phyloP scores from a whole-genome alignment of 129 eudicot species.

The Saussurea involucrata region DNA sequence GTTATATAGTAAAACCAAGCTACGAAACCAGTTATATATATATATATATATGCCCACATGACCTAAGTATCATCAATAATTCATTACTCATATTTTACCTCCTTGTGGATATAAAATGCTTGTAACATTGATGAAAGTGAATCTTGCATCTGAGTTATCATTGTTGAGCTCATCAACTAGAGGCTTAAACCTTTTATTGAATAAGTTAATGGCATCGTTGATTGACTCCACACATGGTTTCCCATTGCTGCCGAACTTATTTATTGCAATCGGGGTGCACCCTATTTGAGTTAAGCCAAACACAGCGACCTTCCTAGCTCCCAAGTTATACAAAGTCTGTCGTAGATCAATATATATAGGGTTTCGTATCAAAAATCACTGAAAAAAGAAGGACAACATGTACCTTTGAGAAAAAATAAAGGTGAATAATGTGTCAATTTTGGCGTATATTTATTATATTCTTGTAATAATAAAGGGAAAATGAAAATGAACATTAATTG shows the following conservation, averaged over 20 bases:
- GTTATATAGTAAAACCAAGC: not conserved
- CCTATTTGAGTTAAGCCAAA: conserved; percentile 37
- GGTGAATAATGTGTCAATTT: not conserved
- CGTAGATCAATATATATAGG: not conserved
- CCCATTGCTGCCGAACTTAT: not conserved
- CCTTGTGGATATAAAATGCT: conserved; percentile 31
- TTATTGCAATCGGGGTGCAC: conserved; percentile 28
- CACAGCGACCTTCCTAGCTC: conserved; percentile 47
- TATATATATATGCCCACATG: not conserved
- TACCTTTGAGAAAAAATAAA: not conserved
- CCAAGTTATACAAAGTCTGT: conserved; percentile 39
- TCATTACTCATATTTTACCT: conserved; percentile 5
- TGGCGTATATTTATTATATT: too few species aligned
- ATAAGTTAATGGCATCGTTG: conserved; percentile 21
- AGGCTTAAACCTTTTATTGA: conserved; percentile 32
- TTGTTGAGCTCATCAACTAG: conserved; percentile 36
- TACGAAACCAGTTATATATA: not conserved
- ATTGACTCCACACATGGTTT: conserved; percentile 22
- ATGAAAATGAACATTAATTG: too few species aligned
- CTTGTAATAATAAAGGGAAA: too few species aligned
- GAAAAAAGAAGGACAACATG: not conserved
- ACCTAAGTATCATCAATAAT: not conserved
- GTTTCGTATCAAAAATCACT: not conserved
- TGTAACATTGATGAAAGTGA: conserved; percentile 26
- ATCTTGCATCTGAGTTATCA: conserved; percentile 26